Evolutionary conservation across 345 rosid species (phyloP).

Genomic region (Trapa bicornis): DNA sequence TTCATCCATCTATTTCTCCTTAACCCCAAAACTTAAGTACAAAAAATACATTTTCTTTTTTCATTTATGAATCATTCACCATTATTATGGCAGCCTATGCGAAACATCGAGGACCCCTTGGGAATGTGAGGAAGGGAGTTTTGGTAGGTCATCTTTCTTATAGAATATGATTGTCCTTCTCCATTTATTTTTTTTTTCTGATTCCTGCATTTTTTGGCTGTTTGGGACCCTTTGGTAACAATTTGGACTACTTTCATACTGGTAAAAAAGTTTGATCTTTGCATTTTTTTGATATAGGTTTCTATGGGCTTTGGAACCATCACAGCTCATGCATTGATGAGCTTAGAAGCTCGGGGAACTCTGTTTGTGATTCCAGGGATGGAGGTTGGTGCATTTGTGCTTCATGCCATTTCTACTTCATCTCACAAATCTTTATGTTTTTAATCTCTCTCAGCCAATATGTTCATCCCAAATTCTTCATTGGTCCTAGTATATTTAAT

Average conservation of each 20-base stretch:
- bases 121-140: slow-evolving; percentile 97
- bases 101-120: slow-evolving; percentile 78
- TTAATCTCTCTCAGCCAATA: no score
- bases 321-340: slow-evolving; percentile 78
- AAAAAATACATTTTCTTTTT: not conserved
- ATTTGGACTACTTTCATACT: not conserved
- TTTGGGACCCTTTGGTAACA: no score
- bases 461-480: no score
- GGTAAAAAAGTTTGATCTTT: not conserved
- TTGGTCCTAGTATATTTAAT: no score
- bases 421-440: no score
- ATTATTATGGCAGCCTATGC: slow-evolving; percentile 43
- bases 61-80: slow-evolving; percentile 8
- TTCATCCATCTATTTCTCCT: not conserved
- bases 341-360: slow-evolving; percentile 91
- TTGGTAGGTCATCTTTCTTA: slow-evolving; percentile 38
- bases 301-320: slow-evolving; percentile 86
- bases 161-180: not conserved
- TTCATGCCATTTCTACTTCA: no score
- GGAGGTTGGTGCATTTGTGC: slow-evolving; percentile 39
- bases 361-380: slow-evolving; percentile 76
- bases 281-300: slow-evolving; percentile 29
- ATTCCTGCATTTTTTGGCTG: not conserved
- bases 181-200: not conserved
- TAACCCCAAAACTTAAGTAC: no score